Evolutionary conservation across 768 basidiomycete species (phyloP), one percentile per base, ranked within the genome.

Genomic region (Termitomyces sp.): DNA sequence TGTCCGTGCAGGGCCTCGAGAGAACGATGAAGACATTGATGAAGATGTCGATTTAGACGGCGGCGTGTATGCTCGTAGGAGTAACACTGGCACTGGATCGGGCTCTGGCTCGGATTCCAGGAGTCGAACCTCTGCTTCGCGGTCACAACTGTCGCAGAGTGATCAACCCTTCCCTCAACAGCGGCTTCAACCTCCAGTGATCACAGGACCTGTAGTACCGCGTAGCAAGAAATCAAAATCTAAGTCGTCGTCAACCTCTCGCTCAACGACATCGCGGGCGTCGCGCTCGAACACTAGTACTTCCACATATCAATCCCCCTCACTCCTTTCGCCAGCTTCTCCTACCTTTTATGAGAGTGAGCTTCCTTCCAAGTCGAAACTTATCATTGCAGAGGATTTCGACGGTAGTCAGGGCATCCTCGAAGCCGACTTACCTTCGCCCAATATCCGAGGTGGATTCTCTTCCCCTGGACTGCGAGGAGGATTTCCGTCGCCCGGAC

Each of bases 41-140:
- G 79, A 77, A 1, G 76, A 73, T 17, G 86, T 84, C 0, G 88
- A 90, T 71, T 75, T 89, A 20, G 88, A 82, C 46, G 88, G 82
- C 1, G 79, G 76, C 46, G 61, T 81, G 11, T 89, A 89, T 69
- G 67, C 81, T 6, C 76, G 79, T 43, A 75, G 72, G 47, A 70
- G 73, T 15, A 71, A 48, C 25, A 53, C 15, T 40, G 70, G 67
- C 4, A 71, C 68, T 31, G 65, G 71, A 9, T 76, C 78, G 34
- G 82, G 71, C 10, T 76, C 78, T 37, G 82, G 80, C 31, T 88
- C 87, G 0, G 84, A 86, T 60, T 86, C 85, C 4, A 83, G 80
- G 40, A 88, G 86, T 4, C 80, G 83, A 37, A 87, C 87, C 0
- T 86, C 86, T 4, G 70, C 82, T 4, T 85, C 84, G 38, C 65